Evolutionary conservation across 257 asterid genomes (phyloP), one percentile per base, ranked within the genome.

Genomic region (Solanum pennellii): DNA sequence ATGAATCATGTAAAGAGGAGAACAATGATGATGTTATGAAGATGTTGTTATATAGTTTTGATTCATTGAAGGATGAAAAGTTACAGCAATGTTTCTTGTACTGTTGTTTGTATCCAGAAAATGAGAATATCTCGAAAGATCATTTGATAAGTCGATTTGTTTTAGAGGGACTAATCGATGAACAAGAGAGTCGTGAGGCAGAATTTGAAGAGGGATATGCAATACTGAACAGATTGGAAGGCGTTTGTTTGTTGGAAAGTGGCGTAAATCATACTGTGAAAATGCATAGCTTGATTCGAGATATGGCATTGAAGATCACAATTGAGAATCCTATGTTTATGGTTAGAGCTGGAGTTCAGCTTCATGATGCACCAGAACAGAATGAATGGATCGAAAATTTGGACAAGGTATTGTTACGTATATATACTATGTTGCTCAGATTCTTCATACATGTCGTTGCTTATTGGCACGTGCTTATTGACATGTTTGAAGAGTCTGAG

Each of bases 211-310:
- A 91, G 87, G 90, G 91, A 42, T 90, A 86, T 68, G 86, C 73
- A 11, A 84, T 91, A 83, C 37, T 91, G 85, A 91, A 59, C 33
- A 72, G 62, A 83, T 74, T 91, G 60, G 91, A 89, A 88, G 88
- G 90, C 8, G 87, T 89, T 21, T 91, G 88, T 14, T 85, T 91
- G 45, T 35, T 89, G 76, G 93, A 89, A 62, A 86, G 86, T 79
- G 87, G 29, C 33, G 71, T 41, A 20, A 62, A 39, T 25, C 77
- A 77, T 16, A 41, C n/a, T 42, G 89, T 89, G 42, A 89, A 86
- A 87, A 86, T 91, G 90, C 93, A 91, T 45, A 89, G 87, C 73
- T 84, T 89, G 90, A 86, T 91, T 84, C 88, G 91, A 86, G 90
- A 89, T 15, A 83, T 89, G 90, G 91, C 90, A 18, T 5, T 89